phyloP scores from a whole-genome alignment of 169 alveolate species.

The Babesia bovis region DNA sequence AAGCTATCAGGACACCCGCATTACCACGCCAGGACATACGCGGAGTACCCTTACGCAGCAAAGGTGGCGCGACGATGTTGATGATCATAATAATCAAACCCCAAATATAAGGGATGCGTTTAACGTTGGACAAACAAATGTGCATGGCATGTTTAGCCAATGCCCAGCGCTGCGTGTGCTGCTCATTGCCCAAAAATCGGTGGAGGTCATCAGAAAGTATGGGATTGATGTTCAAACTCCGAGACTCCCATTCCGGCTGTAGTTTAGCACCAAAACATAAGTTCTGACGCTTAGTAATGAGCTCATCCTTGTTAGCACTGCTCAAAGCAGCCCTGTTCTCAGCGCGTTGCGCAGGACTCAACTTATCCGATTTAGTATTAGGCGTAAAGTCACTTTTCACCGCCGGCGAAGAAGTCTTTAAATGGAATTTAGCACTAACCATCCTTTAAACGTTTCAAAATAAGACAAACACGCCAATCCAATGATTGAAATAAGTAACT shows the following conservation, averaged over 20 bases:
- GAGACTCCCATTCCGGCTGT: slow-evolving; percentile 77
- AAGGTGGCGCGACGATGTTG: slow-evolving; percentile 50
- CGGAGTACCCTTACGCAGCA: slow-evolving; percentile 61
- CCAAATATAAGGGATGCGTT: slow-evolving; percentile 66
- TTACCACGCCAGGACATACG: slow-evolving; percentile 52
- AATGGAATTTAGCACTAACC: not conserved
- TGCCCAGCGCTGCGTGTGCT: slow-evolving; percentile 53
- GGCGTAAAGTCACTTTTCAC: not conserved
- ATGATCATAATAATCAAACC: slow-evolving; percentile 54
- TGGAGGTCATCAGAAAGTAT: slow-evolving; percentile 67
- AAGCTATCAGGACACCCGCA: slow-evolving; percentile 56
- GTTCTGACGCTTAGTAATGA: slow-evolving; percentile 62
- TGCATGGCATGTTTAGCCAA: slow-evolving; percentile 34
- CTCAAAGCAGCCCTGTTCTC: not conserved
- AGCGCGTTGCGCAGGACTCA: not conserved
- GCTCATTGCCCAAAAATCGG: slow-evolving; percentile 69
- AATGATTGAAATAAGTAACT: not conserved
- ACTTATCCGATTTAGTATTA: not conserved
- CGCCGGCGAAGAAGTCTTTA: not conserved
- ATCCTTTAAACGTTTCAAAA: not conserved
- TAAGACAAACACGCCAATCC: not conserved
- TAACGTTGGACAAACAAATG: slow-evolving; percentile 42
- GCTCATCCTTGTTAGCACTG: slow-evolving; percentile 18
- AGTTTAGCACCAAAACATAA: slow-evolving; percentile 73
- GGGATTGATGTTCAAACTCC: slow-evolving; percentile 77